These are phyloP conservation scores for Trebouxia sp. DNA, from an alignment of 139 green algal species.

Conservation along the genomic window DNA sequence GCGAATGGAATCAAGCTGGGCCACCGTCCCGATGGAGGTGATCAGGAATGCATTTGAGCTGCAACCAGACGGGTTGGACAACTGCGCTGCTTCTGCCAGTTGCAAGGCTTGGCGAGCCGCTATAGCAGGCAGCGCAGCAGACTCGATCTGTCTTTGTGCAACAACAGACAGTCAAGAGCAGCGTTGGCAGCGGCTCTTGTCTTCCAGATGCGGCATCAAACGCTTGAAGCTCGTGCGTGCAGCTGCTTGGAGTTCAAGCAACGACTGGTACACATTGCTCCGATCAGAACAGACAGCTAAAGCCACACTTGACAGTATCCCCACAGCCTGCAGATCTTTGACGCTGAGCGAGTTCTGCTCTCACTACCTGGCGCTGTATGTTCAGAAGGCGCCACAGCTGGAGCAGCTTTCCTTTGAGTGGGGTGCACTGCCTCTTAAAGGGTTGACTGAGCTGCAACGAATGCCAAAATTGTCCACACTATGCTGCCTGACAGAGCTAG, in stretches of 20 bases:
- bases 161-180: neutral
- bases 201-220: neutral
- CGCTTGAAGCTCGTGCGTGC: neutral
- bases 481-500: neutral
- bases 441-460: neutral
- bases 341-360: neutral
- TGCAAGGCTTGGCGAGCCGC: neutral
- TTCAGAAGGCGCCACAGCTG: neutral
- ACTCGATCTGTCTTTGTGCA: neutral
- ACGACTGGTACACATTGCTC: neutral
- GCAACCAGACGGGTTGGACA: neutral
- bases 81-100: neutral
- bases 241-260: too few species aligned
- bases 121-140: neutral
- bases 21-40: too few species aligned
- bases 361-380: neutral
- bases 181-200: neutral
- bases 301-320: neutral
- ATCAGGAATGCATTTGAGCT: conserved; percentile 4
- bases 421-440: neutral
- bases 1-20: too few species aligned
- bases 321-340: neutral
- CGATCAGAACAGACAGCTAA: neutral
- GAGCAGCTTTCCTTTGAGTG: neutral
- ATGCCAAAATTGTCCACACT: neutral